Conservation (phyloP, 2,329 filamentous ascomycete species). For the Clonostachys sp. region DNA sequence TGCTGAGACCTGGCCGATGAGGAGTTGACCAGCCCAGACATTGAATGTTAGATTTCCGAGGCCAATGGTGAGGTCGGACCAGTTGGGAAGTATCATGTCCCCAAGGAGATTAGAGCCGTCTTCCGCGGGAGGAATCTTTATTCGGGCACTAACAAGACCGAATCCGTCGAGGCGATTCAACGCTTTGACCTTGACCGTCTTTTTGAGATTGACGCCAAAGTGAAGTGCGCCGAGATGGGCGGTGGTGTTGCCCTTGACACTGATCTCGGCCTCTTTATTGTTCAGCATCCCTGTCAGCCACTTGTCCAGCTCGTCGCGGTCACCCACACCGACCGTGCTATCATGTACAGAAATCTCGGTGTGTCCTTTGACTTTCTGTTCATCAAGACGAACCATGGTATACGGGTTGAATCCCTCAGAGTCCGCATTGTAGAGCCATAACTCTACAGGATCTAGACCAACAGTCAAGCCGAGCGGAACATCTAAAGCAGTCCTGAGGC, state of each 20-base stretch:
- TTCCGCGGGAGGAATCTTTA: slow-evolving; percentile 21
- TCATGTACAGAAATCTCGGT: slow-evolving; percentile 21
- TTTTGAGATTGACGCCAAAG: slow-evolving; percentile 23
- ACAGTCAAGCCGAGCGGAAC: slow-evolving; percentile 10
- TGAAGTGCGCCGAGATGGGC: slow-evolving; percentile 28
- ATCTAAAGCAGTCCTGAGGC: slow-evolving; percentile 19
- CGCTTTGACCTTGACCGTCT: slow-evolving; percentile 25
- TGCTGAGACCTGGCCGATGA: slow-evolving; percentile 30
- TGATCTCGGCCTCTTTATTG: slow-evolving; percentile 18
- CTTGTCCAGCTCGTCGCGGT: slow-evolving; percentile 24
- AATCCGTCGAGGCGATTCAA: slow-evolving; percentile 29
- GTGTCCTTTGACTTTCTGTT: slow-evolving; percentile 15
- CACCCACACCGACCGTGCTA: slow-evolving; percentile 20
- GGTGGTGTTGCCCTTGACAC: slow-evolving; percentile 20
- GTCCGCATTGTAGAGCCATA: slow-evolving; percentile 27
- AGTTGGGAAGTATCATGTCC: slow-evolving; percentile 29
- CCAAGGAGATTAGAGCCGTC: slow-evolving; percentile 31
- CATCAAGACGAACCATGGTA: slow-evolving; percentile 10
- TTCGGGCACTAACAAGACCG: slow-evolving; percentile 20
- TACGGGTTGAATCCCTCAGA: slow-evolving; percentile 17
- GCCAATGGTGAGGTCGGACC: slow-evolving; percentile 29
- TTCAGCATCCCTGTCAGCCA: slow-evolving; percentile 28
- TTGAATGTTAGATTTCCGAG: slow-evolving; percentile 38
- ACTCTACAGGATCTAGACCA: slow-evolving; percentile 22
- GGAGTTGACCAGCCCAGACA: slow-evolving; percentile 28